Base-by-base conservation (phyloP, 768 basidiomycete genomes). In the Kwoniella heveanensis region DNA sequence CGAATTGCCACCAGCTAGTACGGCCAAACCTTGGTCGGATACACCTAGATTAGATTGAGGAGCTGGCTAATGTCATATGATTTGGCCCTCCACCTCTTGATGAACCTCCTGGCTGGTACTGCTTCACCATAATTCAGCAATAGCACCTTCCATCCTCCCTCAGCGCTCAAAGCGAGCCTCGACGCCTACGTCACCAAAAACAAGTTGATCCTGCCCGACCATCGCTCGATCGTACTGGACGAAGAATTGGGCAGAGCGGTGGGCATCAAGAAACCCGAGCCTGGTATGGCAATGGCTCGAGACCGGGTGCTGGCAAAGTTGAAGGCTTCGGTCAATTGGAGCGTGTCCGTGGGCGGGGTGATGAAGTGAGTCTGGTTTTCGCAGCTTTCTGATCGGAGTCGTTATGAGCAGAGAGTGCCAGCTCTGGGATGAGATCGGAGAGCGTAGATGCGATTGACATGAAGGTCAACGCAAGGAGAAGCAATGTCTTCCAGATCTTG, bases 151-250 rank as follows among this genome's bases (percentile, higher is more conserved):
- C 60, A 73, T 26, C 67, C 55, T 17, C 49, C 74, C 2, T 29
- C 59, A 36, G 44, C 51, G 21, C 52, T 74, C 36, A 74, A 71
- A 53, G 48, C 60, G 13, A 36, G 57, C 1, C 77, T 93, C 29
- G 86, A 87, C 71, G 74, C 80, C 3, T 93, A 94, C 74, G 83
- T 94, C 49, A 71, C 82, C 22, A 70, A 83, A 12, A 84, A 87
- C 32, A 81, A 84, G 25, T 84, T 94, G 21, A 82, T 88, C 66
- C 91, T 92, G 71, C 79, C 83, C 0, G 86, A 91, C 37, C 87
- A 86, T 65, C 85, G 86, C 26, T 89, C 87, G 67, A 83, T 94
- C 73, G 86, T 88, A 61, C 83, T 92, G 24, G 87, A 88, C 69
- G 82, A 74, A 0, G 54, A 60, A 1, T 79, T 82, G 21, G 79